Percentiles rank a stretch among this genome's conserved stretches.
phyloP scores from a whole-genome alignment of 257 asterid genomes.

The Thymus mandschuricus region DNA sequence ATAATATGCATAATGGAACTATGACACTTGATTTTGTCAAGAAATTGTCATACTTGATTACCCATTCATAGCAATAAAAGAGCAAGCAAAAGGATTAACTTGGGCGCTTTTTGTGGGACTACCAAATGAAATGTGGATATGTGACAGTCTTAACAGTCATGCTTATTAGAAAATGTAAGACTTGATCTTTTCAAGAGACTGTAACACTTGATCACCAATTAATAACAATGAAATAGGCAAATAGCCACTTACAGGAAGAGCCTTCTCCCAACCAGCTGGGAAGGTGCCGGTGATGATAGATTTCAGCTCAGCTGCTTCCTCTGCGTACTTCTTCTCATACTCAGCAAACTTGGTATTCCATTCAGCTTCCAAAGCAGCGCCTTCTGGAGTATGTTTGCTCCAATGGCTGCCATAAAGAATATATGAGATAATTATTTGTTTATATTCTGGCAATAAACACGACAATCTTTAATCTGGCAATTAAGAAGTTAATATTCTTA shows the following conservation, averaged over 20 bases:
- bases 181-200: neutral
- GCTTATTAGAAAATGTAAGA: conserved; percentile 1
- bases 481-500: conserved; percentile 31
- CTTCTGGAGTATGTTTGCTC: conserved; percentile 77
- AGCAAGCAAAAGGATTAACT: neutral
- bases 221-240: conserved; percentile 10
- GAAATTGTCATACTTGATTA: conserved; percentile 4
- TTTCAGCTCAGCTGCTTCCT: conserved; percentile 78
- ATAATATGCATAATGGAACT: neutral
- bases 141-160: neutral
- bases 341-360: conserved; percentile 92
- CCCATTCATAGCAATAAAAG: conserved; percentile 10
- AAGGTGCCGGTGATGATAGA: conserved; percentile 68
- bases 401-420: conserved; percentile 66
- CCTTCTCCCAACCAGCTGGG: conserved; percentile 83
- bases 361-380: conserved; percentile 86
- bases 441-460: conserved; percentile 4
- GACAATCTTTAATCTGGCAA: conserved; percentile 11
- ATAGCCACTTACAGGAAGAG: conserved; percentile 71
- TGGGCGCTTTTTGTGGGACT: neutral
- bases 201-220: conserved; percentile 11
- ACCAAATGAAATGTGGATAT: conserved; percentile 1
- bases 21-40: neutral
- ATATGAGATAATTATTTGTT: conserved; percentile 24
- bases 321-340: conserved; percentile 83